Evolutionary conservation across 805 yeast genomes (phyloP), one percentile per base, ranked within the genome.

Genomic region (Metschnikowia baotianmanensis): DNA sequence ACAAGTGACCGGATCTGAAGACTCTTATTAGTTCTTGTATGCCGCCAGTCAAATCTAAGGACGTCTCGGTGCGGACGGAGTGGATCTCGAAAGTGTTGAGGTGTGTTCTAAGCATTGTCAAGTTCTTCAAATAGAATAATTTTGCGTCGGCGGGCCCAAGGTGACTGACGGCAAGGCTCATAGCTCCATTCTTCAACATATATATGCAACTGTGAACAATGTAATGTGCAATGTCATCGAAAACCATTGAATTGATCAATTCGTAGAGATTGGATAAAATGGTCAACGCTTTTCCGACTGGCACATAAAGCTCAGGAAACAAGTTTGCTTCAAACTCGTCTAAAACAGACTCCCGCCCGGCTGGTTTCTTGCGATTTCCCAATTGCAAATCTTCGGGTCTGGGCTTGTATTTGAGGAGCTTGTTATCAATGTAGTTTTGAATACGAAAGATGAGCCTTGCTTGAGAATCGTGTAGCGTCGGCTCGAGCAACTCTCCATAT

Each of bases 191-290:
- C 40, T 76, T 74, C 51, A 88, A 62, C 6, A 93, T 78, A 12
- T 65, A 54, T 26, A 88, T 76, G 52, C 93, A 82, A 31, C 83
- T 76, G 56, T 86, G 96, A 4, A 91, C 85, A 38, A 88, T 81
- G 42, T 84, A 79, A 58, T 88, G 96, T 0, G 96, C 96, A 48
- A 90, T 64, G 55, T 87, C 96, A 58, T 88, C 96, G 63, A 90
- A 91, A 2, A 88, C 85, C 10, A 74, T 65, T 2, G 90, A 80
- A 49, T 83, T 82, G 26, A 91, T 76, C 52, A 89, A 67, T 53
- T 86, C 95, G 56, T 87, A 86, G 17, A 90, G 83, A 56, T 80
- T 84, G 24, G 88, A 81, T 22, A 90, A 65, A 5, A 91, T 63
- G 1, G 82, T 74, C 31, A 89, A 63, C 0, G 95, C 82, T 40